Conservation (phyloP, 345 rosid genomes). For the Melaleuca alternifolia region DNA sequence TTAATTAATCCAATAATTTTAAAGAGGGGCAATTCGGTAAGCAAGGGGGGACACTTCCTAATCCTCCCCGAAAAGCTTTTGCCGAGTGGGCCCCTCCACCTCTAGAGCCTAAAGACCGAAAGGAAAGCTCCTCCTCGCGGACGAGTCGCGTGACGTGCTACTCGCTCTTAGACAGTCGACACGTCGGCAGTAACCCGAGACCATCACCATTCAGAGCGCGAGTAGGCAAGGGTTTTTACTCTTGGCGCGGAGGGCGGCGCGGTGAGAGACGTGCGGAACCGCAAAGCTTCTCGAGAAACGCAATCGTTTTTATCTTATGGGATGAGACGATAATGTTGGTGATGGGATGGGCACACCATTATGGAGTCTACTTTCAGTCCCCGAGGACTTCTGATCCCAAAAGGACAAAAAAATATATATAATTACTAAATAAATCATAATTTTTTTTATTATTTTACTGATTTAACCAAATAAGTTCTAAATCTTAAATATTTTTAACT, state of each 20-base stretch:
- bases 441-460: too few species aligned
- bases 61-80: background rate
- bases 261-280: background rate
- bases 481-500: too few species aligned
- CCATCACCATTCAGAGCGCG: background rate
- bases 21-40: background rate
- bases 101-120: background rate
- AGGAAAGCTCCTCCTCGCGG: background rate
- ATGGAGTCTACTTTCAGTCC: background rate
- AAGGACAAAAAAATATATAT: background rate
- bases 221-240: accelerated
- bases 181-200: background rate
- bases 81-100: background rate
- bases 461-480: too few species aligned
- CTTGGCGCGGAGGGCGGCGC: background rate
- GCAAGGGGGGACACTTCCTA: background rate
- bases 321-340: background rate
- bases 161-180: background rate
- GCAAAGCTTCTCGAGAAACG: background rate
- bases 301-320: background rate
- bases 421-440: too few species aligned
- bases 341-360: background rate
- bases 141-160: background rate
- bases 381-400: background rate
- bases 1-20: background rate